Evolutionary conservation across 768 basidiomycete genomes (phyloP).

Genomic region (Auricularia cornea): DNA sequence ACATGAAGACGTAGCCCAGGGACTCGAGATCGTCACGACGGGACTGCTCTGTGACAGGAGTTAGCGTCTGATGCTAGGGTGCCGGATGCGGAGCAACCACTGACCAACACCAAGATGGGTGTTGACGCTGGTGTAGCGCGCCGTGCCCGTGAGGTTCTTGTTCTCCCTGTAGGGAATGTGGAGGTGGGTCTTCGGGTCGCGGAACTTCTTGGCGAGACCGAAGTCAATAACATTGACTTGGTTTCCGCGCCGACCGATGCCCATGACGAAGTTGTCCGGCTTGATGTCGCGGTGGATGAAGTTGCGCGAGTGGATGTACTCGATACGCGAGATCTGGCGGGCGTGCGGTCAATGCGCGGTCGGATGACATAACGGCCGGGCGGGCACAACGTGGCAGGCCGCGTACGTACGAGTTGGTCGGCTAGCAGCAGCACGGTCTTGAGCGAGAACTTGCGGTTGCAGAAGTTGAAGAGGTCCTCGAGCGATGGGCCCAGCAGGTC

Average conservation of each 20-base stretch:
- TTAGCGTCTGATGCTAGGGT: neutral
- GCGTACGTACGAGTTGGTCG: constrained; percentile 76
- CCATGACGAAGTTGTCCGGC: constrained; percentile 99
- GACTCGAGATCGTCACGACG: constrained; percentile 97
- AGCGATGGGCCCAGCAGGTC: constrained; percentile 88
- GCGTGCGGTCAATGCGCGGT: constrained; percentile 3
- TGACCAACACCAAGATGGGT: constrained; percentile 83
- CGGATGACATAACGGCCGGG: constrained; percentile 8
- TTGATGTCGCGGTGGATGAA: constrained; percentile 97
- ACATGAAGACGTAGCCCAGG: constrained; percentile 98
- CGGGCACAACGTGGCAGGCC: neutral
- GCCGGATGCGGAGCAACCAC: constrained; percentile 1
- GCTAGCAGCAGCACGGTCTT: constrained; percentile 92
- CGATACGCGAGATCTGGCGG: constrained; percentile 84
- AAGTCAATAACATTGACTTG: constrained; percentile 98
- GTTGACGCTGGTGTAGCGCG: constrained; percentile 98
- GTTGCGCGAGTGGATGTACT: constrained; percentile 92
- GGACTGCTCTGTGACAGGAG: constrained; percentile 59
- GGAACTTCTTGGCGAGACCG: constrained; percentile 98
- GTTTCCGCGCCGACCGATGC: constrained; percentile 97
- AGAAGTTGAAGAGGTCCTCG: constrained; percentile 81
- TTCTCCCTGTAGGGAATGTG: constrained; percentile 99
- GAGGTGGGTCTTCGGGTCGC: constrained; percentile 98
- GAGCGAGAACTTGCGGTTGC: constrained; percentile 85
- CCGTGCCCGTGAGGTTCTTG: constrained; percentile 99